These are phyloP conservation scores for Epichloe gansuensis DNA, from an alignment of 2,329 filamentous ascomycete species.

Conservation along the genomic window DNA sequence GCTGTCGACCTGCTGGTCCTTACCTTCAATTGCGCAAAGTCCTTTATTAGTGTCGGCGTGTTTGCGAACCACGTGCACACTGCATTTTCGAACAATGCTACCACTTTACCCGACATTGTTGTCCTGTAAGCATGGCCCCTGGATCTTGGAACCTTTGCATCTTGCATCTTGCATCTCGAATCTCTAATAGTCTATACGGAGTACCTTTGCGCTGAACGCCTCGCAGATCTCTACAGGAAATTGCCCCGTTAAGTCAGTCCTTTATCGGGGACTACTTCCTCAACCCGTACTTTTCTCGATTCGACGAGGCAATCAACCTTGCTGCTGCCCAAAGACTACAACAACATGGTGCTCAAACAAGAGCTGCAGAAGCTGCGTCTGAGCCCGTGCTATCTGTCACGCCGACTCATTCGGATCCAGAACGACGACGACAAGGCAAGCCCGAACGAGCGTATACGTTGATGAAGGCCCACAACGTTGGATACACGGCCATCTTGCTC, in stretches of 20 bases:
- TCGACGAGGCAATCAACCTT: slow-evolving; percentile 57
- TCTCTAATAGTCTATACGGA: not conserved
- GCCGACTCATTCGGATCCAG: slow-evolving; percentile 2
- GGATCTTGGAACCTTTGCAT: not conserved
- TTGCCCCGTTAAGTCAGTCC: slow-evolving; percentile 70
- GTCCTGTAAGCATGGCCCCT: slow-evolving; percentile 33
- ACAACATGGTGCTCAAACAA: slow-evolving; percentile 10
- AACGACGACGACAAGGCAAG: not conserved
- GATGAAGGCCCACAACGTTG: slow-evolving; percentile 59
- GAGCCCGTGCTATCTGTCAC: slow-evolving; percentile 7
- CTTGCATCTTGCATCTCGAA: not conserved
- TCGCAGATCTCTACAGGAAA: slow-evolving; percentile 68
- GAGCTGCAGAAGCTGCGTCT: not conserved
- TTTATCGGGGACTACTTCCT: slow-evolving; percentile 79
- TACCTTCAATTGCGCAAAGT: slow-evolving; percentile 81
- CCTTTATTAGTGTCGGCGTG: slow-evolving; percentile 51
- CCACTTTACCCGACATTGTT: slow-evolving; percentile 38
- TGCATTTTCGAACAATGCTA: slow-evolving; percentile 38
- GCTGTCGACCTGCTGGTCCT: slow-evolving; percentile 61
- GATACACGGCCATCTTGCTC: slow-evolving; percentile 81
- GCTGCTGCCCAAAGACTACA: slow-evolving; percentile 46
- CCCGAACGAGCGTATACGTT: slow-evolving; percentile 47
- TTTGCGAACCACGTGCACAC: slow-evolving; percentile 60
- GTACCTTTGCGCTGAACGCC: not conserved
- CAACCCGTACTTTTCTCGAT: slow-evolving; percentile 58